Conservation (phyloP, 2,329 filamentous ascomycete genomes). For the Botrytis fabae region DNA sequence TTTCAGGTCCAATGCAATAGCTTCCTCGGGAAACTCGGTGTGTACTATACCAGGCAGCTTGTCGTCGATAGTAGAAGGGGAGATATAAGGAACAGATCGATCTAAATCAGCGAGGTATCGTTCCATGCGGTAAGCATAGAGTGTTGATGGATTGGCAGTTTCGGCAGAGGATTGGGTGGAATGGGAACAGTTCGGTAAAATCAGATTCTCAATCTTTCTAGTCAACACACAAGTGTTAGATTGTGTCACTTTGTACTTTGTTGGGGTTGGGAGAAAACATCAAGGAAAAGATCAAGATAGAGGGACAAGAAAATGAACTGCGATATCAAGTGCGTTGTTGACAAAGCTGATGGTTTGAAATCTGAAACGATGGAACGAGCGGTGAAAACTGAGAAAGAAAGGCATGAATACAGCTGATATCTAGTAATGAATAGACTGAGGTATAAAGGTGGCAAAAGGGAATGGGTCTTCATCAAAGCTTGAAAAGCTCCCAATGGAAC, state of each 20-base stretch:
- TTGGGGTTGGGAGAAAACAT: neutral
- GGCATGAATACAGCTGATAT: neutral
- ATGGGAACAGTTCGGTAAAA: neutral
- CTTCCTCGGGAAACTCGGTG: neutral
- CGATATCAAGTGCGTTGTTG: neutral
- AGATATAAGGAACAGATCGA: neutral
- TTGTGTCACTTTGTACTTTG: neutral
- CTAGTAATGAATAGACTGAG: neutral
- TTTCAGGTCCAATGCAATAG: neutral
- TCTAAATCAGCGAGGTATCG: neutral
- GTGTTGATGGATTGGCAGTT: neutral
- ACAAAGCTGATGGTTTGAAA: neutral
- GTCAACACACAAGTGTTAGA: neutral
- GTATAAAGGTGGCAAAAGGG: neutral
- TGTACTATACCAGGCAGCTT: neutral
- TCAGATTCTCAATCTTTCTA: neutral
- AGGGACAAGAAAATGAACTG: neutral
- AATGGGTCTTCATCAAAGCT: neutral
- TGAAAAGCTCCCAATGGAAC: fast-evolving
- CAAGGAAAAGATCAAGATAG: neutral
- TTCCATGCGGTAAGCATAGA: neutral
- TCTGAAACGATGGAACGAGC: neutral
- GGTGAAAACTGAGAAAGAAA: neutral
- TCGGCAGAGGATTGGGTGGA: too few relatives aligned
- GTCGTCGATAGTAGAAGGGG: neutral